Percentiles rank a stretch among this genome's conserved stretches.
These are phyloP conservation scores for Eucalyptus curtisii DNA, from an alignment of 345 rosid genomes.

Conservation along the genomic window DNA sequence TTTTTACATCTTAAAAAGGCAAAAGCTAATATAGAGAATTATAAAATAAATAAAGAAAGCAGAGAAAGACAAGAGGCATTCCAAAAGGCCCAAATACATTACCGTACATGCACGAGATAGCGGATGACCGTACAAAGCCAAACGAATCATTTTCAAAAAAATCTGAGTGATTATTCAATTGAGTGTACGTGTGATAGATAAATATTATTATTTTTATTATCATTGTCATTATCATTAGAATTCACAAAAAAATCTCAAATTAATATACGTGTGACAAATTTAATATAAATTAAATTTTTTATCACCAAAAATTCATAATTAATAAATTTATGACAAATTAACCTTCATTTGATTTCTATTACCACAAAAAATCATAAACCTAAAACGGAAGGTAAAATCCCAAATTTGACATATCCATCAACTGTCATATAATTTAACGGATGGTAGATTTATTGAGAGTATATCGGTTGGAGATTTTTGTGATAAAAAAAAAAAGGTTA, in stretches of 20 bases:
- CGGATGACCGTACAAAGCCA: background rate
- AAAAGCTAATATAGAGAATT: background rate
- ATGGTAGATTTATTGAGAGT: accelerated
- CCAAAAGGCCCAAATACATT: background rate
- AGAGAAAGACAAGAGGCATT: background rate
- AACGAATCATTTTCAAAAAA: background rate
- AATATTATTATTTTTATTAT: background rate
- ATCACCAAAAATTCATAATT: accelerated
- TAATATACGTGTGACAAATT: accelerated
- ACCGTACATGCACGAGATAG: background rate
- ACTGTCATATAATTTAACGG: accelerated
- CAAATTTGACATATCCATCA: accelerated
- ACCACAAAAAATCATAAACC: accelerated
- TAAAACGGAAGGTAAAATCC: accelerated
- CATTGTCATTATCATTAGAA: no score
- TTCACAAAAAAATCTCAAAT: accelerated
- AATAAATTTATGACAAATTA: no score
- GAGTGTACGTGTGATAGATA: background rate
- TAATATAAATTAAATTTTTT: accelerated
- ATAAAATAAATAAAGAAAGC: background rate
- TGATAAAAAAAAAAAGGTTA: no score
- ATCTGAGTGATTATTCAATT: no score
- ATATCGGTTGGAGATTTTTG: accelerated
- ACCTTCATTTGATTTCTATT: accelerated
- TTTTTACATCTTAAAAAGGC: background rate